Evolutionary conservation across 129 eudicot genomes (phyloP), one percentile per base, ranked within the genome.

Genomic region (Flaveria bidentis): DNA sequence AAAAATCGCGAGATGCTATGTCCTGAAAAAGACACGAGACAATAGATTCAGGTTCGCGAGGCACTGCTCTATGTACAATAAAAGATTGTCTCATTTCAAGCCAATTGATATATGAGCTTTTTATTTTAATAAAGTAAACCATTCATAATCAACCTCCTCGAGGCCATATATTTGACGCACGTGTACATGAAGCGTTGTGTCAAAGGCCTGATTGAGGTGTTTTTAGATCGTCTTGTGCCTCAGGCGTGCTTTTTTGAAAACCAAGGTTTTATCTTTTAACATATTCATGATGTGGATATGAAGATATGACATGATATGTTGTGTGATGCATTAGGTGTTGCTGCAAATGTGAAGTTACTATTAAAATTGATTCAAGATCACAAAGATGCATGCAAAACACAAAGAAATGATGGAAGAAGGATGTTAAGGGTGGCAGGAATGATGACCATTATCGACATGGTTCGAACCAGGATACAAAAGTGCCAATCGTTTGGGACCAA

Each of bases 351-450:
- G 20, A 93, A 90, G 76, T 74, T 93, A 61, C 57, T 93, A 42
- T 33, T 90, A 12, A 93, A 93, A 82, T 72, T 93, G 70, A 79
- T 90, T 63, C 84, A 93, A 71, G 98, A 93, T 77, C 97, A 93
- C 73, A 89, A 93, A 81, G 85, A 85, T 36, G 96, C 98, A 6
- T 83, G 89, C 71, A 63, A 85, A 25, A 82, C 84, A 39, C 91
- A 85, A 18, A 65, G 80, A 58, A 88, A 82, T 1, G 97, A 85
- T 74, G 82, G 85, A 42, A 74, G 87, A 51, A 84, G 92, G 61
- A 88, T 81, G 96, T 82, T 91, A 30, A 79, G 98, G 83, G 90
- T 93, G 79, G 96, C 96, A 0, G 92, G 91, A 74, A 93, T 93
- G 91, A 85, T 93, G 97, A 86, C 97, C 36, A 87, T 93, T 51